Evolutionary conservation across 257 asterid species (phyloP).

Genomic region (Paraleonurus japonicus): DNA sequence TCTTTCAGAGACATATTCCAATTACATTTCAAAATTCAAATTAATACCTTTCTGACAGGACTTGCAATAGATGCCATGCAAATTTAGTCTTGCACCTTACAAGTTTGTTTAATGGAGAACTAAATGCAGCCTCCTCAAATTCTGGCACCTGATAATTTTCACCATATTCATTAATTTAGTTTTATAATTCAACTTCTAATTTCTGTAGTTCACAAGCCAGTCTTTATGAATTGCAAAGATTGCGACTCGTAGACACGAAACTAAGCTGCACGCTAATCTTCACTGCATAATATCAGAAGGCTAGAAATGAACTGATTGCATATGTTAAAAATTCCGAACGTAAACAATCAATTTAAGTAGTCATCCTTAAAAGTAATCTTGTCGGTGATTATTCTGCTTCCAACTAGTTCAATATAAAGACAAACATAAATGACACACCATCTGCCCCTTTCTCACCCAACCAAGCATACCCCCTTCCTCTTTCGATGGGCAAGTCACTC

Average conservation of each 20-base stretch:
- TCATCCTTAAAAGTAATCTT: background rate
- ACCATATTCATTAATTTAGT: background rate
- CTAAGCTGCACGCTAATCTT: background rate
- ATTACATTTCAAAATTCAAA: background rate
- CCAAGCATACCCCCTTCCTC: constrained; percentile 99
- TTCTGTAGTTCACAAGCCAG: background rate
- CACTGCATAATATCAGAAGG: background rate
- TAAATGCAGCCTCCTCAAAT: constrained; percentile 94
- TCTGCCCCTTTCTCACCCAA: constrained; percentile 97
- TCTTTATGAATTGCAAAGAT: background rate
- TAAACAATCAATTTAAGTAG: background rate
- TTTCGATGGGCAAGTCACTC: constrained; percentile 93
- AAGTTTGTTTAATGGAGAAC: constrained; percentile 67
- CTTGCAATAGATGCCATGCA: constrained; percentile 98
- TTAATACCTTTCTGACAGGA: constrained; percentile 85
- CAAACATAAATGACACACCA: constrained; percentile 57
- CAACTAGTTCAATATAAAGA: constrained; percentile 12
- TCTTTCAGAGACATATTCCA: constrained; percentile 12
- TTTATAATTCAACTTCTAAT: background rate
- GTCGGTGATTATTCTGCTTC: background rate
- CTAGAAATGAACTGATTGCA: background rate
- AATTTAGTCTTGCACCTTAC: constrained; percentile 84
- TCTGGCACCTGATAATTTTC: constrained; percentile 73
- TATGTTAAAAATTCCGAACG: background rate
- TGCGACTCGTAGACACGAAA: constrained; percentile 6